These are phyloP conservation scores for Trametes polyzona DNA, from an alignment of 1,284 basidiomycete species.

Conservation along the genomic window DNA sequence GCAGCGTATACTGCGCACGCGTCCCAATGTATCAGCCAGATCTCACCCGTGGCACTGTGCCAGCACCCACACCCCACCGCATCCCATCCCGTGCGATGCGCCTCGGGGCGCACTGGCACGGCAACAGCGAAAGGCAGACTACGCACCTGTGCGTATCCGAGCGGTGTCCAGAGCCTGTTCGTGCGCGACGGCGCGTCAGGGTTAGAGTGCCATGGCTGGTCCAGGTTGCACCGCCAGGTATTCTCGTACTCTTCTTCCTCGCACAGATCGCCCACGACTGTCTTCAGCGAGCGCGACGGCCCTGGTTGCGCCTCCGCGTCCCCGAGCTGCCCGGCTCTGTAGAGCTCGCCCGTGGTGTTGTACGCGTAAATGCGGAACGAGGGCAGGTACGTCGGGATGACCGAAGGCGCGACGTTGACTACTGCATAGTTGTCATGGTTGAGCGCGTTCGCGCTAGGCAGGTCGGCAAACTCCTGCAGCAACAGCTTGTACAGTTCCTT, in stretches of 20 bases:
- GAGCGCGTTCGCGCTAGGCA: conserved; percentile 55
- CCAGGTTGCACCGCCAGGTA: conserved; percentile 63
- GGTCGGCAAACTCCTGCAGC: conserved; percentile 56
- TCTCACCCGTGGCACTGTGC: conserved; percentile 1
- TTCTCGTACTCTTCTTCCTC: conserved; percentile 52
- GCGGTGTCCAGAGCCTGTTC: conserved; percentile 73
- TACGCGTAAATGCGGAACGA: conserved; percentile 84
- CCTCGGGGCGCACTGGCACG: too few relatives aligned
- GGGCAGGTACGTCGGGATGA: conserved; percentile 91
- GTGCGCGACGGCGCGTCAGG: conserved; percentile 69
- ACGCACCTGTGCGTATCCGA: conserved; percentile 81
- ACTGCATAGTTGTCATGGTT: conserved; percentile 73
- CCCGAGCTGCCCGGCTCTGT: conserved; percentile 30
- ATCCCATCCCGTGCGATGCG: too few relatives aligned
- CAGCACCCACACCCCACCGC: neutral
- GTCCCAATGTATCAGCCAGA: conserved; percentile 16
- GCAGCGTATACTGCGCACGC: conserved; percentile 70
- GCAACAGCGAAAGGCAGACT: conserved; percentile 14
- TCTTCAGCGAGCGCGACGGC: conserved; percentile 53
- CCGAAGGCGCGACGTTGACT: conserved; percentile 78
- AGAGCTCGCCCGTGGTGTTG: conserved; percentile 60
- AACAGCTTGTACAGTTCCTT: conserved; percentile 55
- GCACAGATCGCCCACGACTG: conserved; percentile 44
- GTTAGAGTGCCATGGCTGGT: conserved; percentile 64
- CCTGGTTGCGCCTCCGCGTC: conserved; percentile 25